Percentiles rank a stretch among this genome's conserved stretches.
phyloP scores from a whole-genome alignment of 345 rosid species.

The Gossypium turneri region DNA sequence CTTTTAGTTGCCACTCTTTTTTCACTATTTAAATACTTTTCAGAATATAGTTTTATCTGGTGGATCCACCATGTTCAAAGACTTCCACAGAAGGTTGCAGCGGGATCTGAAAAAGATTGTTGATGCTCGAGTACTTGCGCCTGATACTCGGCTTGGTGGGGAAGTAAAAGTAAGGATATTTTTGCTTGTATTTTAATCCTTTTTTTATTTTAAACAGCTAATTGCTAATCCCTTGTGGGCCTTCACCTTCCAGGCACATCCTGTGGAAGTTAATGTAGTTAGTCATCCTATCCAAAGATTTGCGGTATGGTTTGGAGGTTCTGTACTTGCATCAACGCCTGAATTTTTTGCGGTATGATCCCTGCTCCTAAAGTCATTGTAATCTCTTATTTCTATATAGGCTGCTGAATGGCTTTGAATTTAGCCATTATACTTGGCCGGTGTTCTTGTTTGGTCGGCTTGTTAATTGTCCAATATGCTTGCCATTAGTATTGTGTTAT shows the following conservation, averaged over 20 bases:
- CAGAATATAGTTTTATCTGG: conserved; percentile 97
- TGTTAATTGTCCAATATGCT: background rate
- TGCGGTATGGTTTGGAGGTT: conserved; percentile 99
- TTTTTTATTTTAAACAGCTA: background rate
- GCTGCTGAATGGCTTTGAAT: too few species aligned
- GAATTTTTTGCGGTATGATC: conserved; percentile 79
- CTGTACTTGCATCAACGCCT: conserved; percentile 95
- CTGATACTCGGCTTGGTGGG: conserved; percentile 73
- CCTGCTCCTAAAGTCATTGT: background rate
- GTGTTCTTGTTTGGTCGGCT: too few species aligned
- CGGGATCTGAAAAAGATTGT: conserved; percentile 95
- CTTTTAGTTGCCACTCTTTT: background rate
- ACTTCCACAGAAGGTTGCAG: conserved; percentile 92
- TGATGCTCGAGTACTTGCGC: conserved; percentile 78
- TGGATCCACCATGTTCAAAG: conserved; percentile 98
- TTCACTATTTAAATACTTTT: conserved; percentile 17
- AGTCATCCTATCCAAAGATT: conserved; percentile 92
- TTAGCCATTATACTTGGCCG: too few species aligned
- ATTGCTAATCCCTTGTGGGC: background rate
- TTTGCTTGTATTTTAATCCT: background rate
- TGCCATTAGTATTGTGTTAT: background rate
- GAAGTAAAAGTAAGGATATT: conserved; percentile 51
- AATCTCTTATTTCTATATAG: background rate
- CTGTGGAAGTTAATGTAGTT: conserved; percentile 93
- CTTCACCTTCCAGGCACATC: conserved; percentile 53